Base-by-base conservation (phyloP, 352 stramenopile genomes). In the Thraustochytrium sp. region DNA sequence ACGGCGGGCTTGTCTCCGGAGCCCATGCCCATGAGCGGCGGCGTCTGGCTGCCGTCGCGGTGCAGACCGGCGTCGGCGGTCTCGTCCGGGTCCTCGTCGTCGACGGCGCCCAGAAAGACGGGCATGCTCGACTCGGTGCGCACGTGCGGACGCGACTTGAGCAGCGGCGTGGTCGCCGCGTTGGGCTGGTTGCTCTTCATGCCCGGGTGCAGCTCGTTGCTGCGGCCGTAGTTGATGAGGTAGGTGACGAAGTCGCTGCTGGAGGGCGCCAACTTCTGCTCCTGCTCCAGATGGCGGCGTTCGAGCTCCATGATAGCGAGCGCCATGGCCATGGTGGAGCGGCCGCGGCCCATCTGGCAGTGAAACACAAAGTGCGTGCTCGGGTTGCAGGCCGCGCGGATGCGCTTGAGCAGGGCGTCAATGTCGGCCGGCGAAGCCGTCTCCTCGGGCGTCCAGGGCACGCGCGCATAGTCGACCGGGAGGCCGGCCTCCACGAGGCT, bases 271-370 rank as follows among this genome's bases (percentile, higher is more conserved):
- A 72, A 31, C 40, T 72, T 72, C 31, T 72, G 59, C 36, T 72
- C 59, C 26, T 21, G 5, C 40, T 72, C 59, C 0, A 72, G 59
- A n/a, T 49, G 59, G n/a, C 36, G 40, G 68, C 68, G 68, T 31
- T 80, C 31, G 2, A 80, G 51, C 68, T 80, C 68, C 44, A 80
- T 46, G 36, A 80, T 42, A 3, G 68, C 90, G 76, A 92, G 94
- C 13, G 95, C 90, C 11, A 96, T 86, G 29, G 91, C 92, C 3
- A 91, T 95, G 0, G 92, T 95, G 23, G 92, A 95, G n/a, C 92
- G 89, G 3, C 92, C 92, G n/a, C 92, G 89, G 1, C 92, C 92
- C 90, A 96, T 95, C 85, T 96, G 92, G 63, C 92, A 96, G 65
- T 95, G 95, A 86, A 92, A 96, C 48, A 96, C 75, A 83, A 76